phyloP scores from a whole-genome alignment of 1,284 basidiomycete genomes.

The Dichomitus squalens region DNA sequence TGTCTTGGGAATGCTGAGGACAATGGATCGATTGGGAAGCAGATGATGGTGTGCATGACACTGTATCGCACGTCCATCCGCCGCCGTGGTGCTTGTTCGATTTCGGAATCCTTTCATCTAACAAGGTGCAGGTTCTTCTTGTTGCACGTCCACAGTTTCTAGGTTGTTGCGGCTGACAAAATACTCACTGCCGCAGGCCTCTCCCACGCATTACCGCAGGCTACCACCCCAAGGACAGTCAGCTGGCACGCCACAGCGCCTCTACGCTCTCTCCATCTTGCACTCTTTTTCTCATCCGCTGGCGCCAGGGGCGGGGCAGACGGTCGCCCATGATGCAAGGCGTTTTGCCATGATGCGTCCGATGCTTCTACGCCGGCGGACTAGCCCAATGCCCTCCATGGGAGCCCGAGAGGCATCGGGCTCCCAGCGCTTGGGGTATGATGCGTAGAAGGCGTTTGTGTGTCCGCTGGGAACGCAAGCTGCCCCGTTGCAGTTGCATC shows the following conservation, averaged over 20 bases:
- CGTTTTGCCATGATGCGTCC: background rate
- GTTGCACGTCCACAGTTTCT: background rate
- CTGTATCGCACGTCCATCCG: background rate
- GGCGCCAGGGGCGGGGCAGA: background rate
- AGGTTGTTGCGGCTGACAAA: background rate
- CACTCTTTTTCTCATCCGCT: slow-evolving; percentile 1
- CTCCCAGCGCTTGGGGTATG: slow-evolving; percentile 20
- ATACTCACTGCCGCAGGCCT: background rate
- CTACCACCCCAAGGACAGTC: background rate
- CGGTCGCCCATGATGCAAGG: background rate
- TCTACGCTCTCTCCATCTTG: background rate
- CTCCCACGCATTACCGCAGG: background rate
- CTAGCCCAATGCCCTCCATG: slow-evolving; percentile 12
- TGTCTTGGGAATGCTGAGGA: too few relatives aligned
- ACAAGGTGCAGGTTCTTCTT: background rate
- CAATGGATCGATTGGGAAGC: background rate
- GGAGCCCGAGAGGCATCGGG: slow-evolving; percentile 24
- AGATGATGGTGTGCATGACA: background rate
- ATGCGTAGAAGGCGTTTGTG: slow-evolving; percentile 11
- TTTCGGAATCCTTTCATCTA: background rate
- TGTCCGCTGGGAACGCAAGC: slow-evolving; percentile 15
- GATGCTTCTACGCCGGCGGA: background rate
- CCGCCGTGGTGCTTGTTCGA: background rate
- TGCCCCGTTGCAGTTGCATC: slow-evolving; percentile 7
- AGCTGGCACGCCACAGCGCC: background rate